Conservation (phyloP, 2,329 filamentous ascomycete species). For the Pseudogymnoascus verrucosus region DNA sequence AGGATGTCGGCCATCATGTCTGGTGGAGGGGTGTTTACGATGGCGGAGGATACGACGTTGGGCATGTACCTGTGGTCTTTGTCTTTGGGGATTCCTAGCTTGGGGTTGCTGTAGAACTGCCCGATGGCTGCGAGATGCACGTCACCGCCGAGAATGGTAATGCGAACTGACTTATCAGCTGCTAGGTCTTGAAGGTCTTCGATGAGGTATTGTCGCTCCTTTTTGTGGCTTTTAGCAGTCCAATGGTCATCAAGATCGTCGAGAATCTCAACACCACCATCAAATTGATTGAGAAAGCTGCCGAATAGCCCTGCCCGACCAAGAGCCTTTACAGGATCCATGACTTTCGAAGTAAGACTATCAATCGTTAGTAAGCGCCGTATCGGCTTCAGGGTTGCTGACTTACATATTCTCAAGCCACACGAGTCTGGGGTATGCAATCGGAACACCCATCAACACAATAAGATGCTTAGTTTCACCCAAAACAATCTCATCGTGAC, state of each 20-base stretch:
- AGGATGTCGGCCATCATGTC: slow-evolving; percentile 84
- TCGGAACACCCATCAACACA: slow-evolving; percentile 75
- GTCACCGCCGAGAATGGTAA: slow-evolving; percentile 90
- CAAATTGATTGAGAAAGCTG: slow-evolving; percentile 76
- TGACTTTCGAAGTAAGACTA: slow-evolving; percentile 71
- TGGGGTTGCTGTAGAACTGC: slow-evolving; percentile 90
- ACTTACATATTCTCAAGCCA: slow-evolving; percentile 64
- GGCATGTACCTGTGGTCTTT: slow-evolving; percentile 94
- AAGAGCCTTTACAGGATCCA: slow-evolving; percentile 84
- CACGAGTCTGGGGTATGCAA: slow-evolving; percentile 71
- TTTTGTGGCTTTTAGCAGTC: slow-evolving; percentile 92
- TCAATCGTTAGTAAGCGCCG: slow-evolving; percentile 28
- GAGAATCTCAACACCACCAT: slow-evolving; percentile 83
- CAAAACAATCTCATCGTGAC: slow-evolving; percentile 71
- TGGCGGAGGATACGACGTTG: slow-evolving; percentile 88
- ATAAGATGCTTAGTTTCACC: slow-evolving; percentile 85
- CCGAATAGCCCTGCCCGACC: slow-evolving; percentile 75
- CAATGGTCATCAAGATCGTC: slow-evolving; percentile 95
- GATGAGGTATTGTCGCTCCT: slow-evolving; percentile 77
- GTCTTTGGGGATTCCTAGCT: slow-evolving; percentile 71
- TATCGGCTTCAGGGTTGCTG: not conserved
- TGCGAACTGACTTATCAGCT: slow-evolving; percentile 80
- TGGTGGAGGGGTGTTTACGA: slow-evolving; percentile 84
- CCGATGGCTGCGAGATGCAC: slow-evolving; percentile 89
- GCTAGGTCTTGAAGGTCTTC: slow-evolving; percentile 90